Conservation (phyloP, 2,329 filamentous ascomycete species). For the Laburnicola sp. region DNA sequence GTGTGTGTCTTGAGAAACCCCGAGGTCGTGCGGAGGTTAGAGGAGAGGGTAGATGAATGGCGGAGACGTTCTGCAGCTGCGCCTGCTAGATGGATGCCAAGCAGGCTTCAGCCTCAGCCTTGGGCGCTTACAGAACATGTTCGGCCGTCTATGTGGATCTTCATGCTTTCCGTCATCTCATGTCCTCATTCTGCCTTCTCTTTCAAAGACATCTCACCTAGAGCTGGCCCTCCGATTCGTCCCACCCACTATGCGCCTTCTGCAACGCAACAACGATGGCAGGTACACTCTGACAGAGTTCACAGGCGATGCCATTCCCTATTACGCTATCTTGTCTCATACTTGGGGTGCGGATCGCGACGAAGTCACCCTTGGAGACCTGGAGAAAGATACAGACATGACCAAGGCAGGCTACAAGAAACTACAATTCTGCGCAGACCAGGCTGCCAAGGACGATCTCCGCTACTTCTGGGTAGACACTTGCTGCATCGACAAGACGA, state of each 20-base stretch:
- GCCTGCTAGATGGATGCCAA: slow-evolving; percentile 1
- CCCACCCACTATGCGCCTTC: slow-evolving; percentile 8
- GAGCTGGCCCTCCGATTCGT: not conserved
- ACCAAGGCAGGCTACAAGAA: not conserved
- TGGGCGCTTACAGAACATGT: slow-evolving; percentile 6
- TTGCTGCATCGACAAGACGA: not conserved
- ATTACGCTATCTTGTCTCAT: slow-evolving; percentile 21
- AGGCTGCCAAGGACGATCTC: slow-evolving; percentile 9
- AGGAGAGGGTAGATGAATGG: not conserved
- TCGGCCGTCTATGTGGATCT: slow-evolving; percentile 5
- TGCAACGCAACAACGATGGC: slow-evolving; percentile 10
- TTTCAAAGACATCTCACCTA: not conserved
- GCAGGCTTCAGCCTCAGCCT: slow-evolving; percentile 7
- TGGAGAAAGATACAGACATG: slow-evolving; percentile 3
- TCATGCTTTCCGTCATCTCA: slow-evolving; percentile 4
- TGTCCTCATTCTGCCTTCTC: slow-evolving; percentile 3
- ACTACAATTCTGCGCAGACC: slow-evolving; percentile 7
- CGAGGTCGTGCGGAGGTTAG: not conserved
- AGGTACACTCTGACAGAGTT: slow-evolving; percentile 5
- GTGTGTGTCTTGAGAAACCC: slow-evolving; percentile 1
- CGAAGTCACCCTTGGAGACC: slow-evolving; percentile 12
- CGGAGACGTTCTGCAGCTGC: not conserved
- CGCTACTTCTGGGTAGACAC: not conserved
- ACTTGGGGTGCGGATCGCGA: slow-evolving; percentile 11
- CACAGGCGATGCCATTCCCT: slow-evolving; percentile 3